Conservation (phyloP, 176 grass and related monocot species). For the Bonia amplexicaulis region DNA sequence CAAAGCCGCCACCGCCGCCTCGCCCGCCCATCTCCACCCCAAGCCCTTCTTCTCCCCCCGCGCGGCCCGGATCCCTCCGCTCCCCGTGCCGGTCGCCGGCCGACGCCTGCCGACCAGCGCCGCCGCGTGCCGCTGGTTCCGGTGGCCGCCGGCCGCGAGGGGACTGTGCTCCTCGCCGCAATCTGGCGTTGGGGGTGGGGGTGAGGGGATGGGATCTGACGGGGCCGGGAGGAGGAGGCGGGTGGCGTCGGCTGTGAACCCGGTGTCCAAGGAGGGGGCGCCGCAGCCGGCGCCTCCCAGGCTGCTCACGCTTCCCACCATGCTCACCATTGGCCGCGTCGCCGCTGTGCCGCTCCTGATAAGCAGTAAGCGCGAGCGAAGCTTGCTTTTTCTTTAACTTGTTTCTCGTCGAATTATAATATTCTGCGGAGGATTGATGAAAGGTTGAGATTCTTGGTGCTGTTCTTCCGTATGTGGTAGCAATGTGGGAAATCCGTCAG, state of each 20-base stretch:
- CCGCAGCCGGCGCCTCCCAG: not conserved
- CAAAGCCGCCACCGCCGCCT: constrained; percentile 40
- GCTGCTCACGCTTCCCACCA: constrained; percentile 85
- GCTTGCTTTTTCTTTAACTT: not conserved
- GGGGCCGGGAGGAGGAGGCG: constrained; percentile 22
- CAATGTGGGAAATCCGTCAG: not conserved
- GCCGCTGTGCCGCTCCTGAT: constrained; percentile 85
- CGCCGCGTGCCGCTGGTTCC: constrained; percentile 31
- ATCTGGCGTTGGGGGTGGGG: constrained; percentile 24
- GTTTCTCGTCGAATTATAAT: not conserved
- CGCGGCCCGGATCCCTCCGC: constrained; percentile 32
- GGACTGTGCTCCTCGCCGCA: constrained; percentile 39
- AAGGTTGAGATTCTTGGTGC: not conserved
- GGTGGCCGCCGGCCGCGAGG: constrained; percentile 34
- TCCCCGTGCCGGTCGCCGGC: not conserved
- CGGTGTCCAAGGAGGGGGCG: constrained; percentile 28
- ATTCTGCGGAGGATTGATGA: not conserved
- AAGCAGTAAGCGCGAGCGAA: constrained; percentile 50
- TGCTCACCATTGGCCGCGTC: constrained; percentile 87
- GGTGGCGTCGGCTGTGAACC: constrained; percentile 33
- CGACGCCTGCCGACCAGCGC: not conserved
- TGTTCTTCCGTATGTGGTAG: not conserved
- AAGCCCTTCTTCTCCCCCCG: constrained; percentile 41
- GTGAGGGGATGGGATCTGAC: constrained; percentile 52
- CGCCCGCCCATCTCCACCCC: constrained; percentile 7